Conservation (phyloP, 257 asterid species). For the Leonotis leonurus region DNA sequence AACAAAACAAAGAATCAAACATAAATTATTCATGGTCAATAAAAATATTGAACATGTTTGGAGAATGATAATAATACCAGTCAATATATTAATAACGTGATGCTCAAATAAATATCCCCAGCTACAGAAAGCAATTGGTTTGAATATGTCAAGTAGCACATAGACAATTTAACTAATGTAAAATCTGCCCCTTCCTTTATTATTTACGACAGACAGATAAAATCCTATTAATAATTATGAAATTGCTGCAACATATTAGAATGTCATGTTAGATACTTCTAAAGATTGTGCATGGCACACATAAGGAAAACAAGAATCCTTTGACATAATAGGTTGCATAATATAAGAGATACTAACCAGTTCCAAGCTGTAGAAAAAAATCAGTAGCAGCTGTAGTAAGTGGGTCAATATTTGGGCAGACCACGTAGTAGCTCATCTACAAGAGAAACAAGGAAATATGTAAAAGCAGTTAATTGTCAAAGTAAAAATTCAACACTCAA, state of each 20-base stretch:
- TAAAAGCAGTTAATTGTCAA: conserved; percentile 9
- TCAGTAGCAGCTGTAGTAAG: conserved; percentile 84
- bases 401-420: conserved; percentile 96
- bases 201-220: background rate
- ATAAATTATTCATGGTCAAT: background rate
- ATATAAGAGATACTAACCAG: conserved; percentile 52
- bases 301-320: conserved; percentile 7
- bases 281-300: background rate
- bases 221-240: background rate
- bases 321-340: conserved; percentile 4
- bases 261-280: background rate
- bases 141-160: background rate
- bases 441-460: conserved; percentile 17
- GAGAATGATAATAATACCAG: background rate
- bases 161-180: background rate
- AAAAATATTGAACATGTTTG: background rate
- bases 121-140: conserved; percentile 2
- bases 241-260: conserved; percentile 4
- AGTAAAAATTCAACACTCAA: conserved; percentile 1
- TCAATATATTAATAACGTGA: background rate
- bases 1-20: background rate
- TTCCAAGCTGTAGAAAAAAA: conserved; percentile 97
- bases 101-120: background rate
- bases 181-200: background rate
- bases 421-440: conserved; percentile 91